phyloP scores from a whole-genome alignment of 169 alveolate genomes.

The Plasmodium sp. region DNA sequence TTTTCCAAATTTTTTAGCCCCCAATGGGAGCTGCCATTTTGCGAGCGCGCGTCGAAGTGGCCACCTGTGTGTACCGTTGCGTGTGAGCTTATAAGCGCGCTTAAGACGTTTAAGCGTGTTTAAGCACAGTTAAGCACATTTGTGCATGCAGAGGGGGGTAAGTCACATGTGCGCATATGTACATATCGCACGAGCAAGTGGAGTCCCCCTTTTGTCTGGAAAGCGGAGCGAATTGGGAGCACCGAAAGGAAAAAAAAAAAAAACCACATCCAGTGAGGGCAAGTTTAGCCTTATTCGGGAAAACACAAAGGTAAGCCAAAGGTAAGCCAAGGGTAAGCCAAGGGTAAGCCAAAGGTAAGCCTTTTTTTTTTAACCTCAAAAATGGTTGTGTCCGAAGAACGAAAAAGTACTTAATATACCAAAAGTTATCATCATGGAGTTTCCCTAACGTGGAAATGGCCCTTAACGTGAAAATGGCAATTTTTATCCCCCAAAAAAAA shows the following conservation, averaged over 20 bases:
- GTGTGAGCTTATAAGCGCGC: background rate
- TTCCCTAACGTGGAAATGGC: background rate
- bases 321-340: too few species aligned
- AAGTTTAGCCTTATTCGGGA: background rate
- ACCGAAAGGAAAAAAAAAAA: background rate
- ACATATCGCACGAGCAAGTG: background rate
- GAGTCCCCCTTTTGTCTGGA: background rate
- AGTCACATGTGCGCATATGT: background rate
- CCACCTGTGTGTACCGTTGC: background rate
- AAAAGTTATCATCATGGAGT: background rate
- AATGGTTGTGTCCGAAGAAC: background rate
- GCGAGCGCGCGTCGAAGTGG: background rate
- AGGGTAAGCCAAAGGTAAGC: background rate
- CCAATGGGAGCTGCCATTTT: background rate
- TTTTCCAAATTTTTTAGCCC: background rate
- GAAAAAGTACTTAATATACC: background rate
- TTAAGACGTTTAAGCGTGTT: background rate
- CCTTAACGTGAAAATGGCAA: background rate
- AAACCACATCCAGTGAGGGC: background rate
- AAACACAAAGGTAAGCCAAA: background rate
- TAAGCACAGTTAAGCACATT: background rate
- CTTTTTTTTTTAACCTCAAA: background rate
- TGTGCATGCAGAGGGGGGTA: background rate
- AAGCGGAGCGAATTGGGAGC: background rate
- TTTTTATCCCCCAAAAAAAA: background rate